Evolutionary conservation across 2,329 filamentous ascomycete species (phyloP), one percentile per base, ranked within the genome.

Genomic region (Stagonosporopsis vannaccii): DNA sequence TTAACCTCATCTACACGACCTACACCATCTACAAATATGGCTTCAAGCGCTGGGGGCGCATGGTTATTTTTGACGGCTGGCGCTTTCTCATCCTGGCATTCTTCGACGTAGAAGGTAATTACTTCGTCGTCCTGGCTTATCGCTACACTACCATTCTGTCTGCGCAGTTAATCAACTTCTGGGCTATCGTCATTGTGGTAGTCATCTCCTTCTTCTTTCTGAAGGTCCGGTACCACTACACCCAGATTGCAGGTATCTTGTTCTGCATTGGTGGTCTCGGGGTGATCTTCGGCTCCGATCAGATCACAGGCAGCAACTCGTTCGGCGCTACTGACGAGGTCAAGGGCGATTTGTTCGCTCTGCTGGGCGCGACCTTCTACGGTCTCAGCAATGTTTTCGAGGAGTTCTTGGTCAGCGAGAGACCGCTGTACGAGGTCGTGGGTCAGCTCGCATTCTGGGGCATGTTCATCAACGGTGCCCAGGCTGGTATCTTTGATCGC

Each of bases 151-250:
- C 93, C 70, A 89, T 97, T 67, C 84, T 98, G 44, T 95, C 90
- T 19, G 92, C 92, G 15, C 93, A 98, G 82, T 85, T 99, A 48
- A 92, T 99, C 79, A 97, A 97, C 83, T 98, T 98, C 80, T 98
- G 94, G 94, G 91, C 93, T 67, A 98, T 99, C 65, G 91, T 96
- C 46, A 88, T 94, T 60, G 95, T 99, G 20, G 92, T 98, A 19
- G 73, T 90, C 59, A 79, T 97, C 63, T 97, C 92, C 25, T 93
- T 96, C 78, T 64, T 88, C 61, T 82, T 97, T 67, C 85, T 99
- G 55, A 85, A 84, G 65, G 95, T 99, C 40, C 90, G 95, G 69
- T 99, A 99, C 83, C 91, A 92, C 79, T 81, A 85, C 73, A 87
- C 90, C 56, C 95, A 98, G 81, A 86, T 97, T 68, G 66, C 85